Conservation (phyloP, 23 red algal species). For the Gracilaria vermiculophylla region DNA sequence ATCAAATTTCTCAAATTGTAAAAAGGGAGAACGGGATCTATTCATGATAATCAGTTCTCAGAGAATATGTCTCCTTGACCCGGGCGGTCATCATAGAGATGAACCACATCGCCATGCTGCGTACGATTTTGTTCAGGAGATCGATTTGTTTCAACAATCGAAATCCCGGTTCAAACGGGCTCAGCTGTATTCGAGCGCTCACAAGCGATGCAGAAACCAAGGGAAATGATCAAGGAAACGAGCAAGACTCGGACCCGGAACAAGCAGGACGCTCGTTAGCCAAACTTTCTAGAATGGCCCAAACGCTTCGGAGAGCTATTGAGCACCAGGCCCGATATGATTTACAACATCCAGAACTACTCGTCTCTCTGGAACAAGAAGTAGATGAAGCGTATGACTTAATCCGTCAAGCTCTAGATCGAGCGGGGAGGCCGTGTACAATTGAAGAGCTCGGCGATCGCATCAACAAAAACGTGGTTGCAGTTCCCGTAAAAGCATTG, state of each 20-base stretch:
- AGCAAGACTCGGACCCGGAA: neutral
- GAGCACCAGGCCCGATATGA: neutral
- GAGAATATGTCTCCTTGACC: too few species aligned
- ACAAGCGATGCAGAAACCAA: neutral
- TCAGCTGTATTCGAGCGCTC: neutral
- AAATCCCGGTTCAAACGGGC: neutral
- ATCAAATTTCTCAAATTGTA: too few species aligned
- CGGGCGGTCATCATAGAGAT: too few species aligned
- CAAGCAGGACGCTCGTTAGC: constrained; percentile 48
- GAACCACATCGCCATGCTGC: neutral
- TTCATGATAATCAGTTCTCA: too few species aligned
- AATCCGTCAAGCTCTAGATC: constrained; percentile 22
- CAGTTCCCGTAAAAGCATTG: constrained; percentile 56
- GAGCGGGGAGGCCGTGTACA: constrained; percentile 28
- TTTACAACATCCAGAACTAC: constrained; percentile 30
- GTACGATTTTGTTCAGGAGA: neutral
- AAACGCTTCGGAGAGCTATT: constrained; percentile 26
- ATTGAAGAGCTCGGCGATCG: constrained; percentile 49
- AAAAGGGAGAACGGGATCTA: too few species aligned
- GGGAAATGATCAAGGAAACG: neutral
- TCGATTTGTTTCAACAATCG: neutral
- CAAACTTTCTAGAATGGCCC: constrained; percentile 41
- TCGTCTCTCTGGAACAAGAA: constrained; percentile 41
- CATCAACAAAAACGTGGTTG: constrained; percentile 42
- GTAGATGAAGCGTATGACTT: constrained; percentile 34